phyloP scores from a whole-genome alignment of 2,329 filamentous ascomycete species.

The Aspergillus luchuensis region DNA sequence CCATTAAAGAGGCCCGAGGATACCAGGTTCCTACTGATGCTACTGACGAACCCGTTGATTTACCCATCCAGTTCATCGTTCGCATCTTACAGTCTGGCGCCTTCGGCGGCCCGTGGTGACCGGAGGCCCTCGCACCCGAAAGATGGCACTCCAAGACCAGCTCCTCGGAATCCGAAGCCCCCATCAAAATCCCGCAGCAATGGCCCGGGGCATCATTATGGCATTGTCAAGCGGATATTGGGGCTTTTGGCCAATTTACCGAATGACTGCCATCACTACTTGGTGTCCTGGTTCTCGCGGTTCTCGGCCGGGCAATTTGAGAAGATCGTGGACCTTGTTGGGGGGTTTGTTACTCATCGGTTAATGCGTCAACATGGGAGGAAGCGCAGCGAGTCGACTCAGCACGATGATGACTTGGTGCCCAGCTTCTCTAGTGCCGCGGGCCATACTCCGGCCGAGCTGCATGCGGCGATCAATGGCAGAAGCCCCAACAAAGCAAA shows the following conservation, averaged over 20 bases:
- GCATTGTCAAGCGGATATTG: constrained; percentile 80
- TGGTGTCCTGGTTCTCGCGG: constrained; percentile 77
- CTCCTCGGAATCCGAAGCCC: constrained; percentile 18
- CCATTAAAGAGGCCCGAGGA: constrained; percentile 69
- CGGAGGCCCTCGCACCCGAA: constrained; percentile 35
- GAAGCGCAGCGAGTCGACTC: constrained; percentile 60
- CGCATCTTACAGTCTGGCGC: constrained; percentile 16
- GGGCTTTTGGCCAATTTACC: constrained; percentile 77
- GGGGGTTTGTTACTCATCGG: constrained; percentile 79
- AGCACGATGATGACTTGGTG: constrained; percentile 61
- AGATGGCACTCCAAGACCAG: constrained; percentile 20
- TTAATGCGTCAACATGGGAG: constrained; percentile 71
- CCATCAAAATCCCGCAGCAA: constrained; percentile 28
- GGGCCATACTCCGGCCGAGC: constrained; percentile 64
- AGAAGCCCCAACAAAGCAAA: constrained; percentile 52
- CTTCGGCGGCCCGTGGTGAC: constrained; percentile 25
- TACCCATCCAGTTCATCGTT: constrained; percentile 47
- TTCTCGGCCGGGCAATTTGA: constrained; percentile 69
- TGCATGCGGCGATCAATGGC: constrained; percentile 73
- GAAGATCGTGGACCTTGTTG: constrained; percentile 72
- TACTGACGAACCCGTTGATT: constrained; percentile 77
- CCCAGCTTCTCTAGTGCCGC: constrained; percentile 70
- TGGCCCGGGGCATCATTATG: constrained; percentile 70
- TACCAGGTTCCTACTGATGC: constrained; percentile 74
- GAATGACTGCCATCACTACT: constrained; percentile 71